Evolutionary conservation across 1,284 basidiomycete species (phyloP).

Genomic region (Neotropicomus parvogracilis): DNA sequence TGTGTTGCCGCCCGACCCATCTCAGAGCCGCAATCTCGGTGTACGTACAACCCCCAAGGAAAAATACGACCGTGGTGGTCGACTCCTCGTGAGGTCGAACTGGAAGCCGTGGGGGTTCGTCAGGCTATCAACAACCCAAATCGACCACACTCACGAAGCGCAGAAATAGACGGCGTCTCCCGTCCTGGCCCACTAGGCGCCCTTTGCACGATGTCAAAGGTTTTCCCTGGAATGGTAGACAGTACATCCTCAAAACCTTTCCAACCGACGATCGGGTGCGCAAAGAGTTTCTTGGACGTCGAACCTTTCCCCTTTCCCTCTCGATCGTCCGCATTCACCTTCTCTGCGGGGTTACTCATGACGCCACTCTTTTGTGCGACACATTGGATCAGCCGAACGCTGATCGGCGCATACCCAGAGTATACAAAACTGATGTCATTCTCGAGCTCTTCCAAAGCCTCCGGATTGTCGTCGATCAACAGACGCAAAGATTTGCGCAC

Average conservation of each 20-base stretch:
- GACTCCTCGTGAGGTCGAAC: slow-evolving; percentile 50
- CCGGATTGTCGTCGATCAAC: slow-evolving; percentile 85
- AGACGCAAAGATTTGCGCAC: slow-evolving; percentile 86
- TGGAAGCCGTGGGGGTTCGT: slow-evolving; percentile 24
- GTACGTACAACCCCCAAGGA: slow-evolving; percentile 97
- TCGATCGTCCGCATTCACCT: slow-evolving; percentile 37
- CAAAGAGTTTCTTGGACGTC: slow-evolving; percentile 55
- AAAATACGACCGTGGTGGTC: slow-evolving; percentile 87
- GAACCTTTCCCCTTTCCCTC: slow-evolving; percentile 37
- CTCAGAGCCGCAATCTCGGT: slow-evolving; percentile 94
- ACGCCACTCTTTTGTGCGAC: slow-evolving; percentile 88
- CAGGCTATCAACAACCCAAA: background rate
- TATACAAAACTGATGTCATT: slow-evolving; percentile 95
- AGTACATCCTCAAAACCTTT: slow-evolving; percentile 93
- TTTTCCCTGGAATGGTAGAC: slow-evolving; percentile 76
- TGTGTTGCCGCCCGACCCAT: slow-evolving; percentile 83
- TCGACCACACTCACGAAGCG: slow-evolving; percentile 41
- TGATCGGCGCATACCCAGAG: slow-evolving; percentile 95
- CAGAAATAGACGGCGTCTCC: slow-evolving; percentile 33
- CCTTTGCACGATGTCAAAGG: slow-evolving; percentile 76
- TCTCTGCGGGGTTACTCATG: slow-evolving; percentile 68
- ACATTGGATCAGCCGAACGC: slow-evolving; percentile 88
- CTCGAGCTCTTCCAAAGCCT: slow-evolving; percentile 73
- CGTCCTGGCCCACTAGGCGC: slow-evolving; percentile 34
- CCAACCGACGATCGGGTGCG: slow-evolving; percentile 93